Percentiles rank a stretch among this genome's conserved stretches.
Conservation (phyloP, 1,139 yeast genomes). For the Sugiyamaella xylanicola region DNA sequence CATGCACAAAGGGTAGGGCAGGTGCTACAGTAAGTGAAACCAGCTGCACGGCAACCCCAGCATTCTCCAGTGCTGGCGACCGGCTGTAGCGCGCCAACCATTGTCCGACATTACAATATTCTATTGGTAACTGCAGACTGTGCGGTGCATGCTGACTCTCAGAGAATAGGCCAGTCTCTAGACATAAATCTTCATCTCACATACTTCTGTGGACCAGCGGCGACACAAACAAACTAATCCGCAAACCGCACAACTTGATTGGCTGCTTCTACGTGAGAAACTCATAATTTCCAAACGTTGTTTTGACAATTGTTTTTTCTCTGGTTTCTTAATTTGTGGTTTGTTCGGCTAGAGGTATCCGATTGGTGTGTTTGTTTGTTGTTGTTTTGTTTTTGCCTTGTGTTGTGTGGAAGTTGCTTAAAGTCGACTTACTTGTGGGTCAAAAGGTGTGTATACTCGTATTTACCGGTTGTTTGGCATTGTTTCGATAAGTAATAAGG, state of each 20-base stretch:
- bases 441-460: neutral
- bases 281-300: neutral
- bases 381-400: too few relatives aligned
- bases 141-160: neutral
- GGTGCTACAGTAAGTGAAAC: neutral
- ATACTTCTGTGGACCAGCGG: neutral
- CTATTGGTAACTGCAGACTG: neutral
- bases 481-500: too few relatives aligned
- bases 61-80: neutral
- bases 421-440: neutral
- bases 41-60: conserved; percentile 1
- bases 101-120: neutral
- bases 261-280: neutral
- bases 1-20: neutral
- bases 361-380: neutral
- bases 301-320: neutral
- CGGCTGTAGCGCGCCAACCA: conserved; percentile 2
- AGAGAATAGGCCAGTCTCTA: neutral
- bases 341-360: neutral
- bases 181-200: neutral
- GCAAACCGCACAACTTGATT: neutral
- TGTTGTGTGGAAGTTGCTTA: neutral
- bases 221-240: neutral
- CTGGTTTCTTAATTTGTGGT: neutral
- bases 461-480: too few relatives aligned